Evolutionary conservation across 306 rosid species (phyloP).

Genomic region (Dryas octopetala): DNA sequence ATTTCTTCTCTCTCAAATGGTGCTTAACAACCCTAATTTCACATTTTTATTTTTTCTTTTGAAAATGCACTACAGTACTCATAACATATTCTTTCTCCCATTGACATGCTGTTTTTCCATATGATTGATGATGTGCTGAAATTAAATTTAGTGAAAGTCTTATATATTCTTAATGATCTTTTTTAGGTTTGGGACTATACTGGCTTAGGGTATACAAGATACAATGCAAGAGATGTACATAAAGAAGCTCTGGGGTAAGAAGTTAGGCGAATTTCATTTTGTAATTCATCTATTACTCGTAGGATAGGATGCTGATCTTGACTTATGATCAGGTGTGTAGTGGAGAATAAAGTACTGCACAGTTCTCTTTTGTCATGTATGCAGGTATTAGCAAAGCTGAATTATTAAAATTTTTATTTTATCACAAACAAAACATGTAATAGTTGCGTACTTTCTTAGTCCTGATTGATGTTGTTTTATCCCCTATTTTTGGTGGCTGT

Average conservation of each 20-base stretch:
- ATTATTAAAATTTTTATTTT: not conserved
- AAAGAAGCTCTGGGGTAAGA: slow-evolving; percentile 84
- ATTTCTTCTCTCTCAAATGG: not conserved
- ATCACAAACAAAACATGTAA: not conserved
- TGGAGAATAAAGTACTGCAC: slow-evolving; percentile 86
- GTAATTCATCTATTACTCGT: slow-evolving; percentile 26
- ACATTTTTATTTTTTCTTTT: not conserved
- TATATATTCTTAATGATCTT: slow-evolving; percentile 8
- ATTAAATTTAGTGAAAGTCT: slow-evolving; percentile 9
- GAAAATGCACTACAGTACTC: not conserved
- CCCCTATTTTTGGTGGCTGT: not conserved
- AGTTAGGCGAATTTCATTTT: slow-evolving; percentile 18
- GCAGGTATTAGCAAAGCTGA: slow-evolving; percentile 52
- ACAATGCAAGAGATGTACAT: slow-evolving; percentile 73
- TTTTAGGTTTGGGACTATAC: slow-evolving; percentile 94
- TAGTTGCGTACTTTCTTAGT: not conserved
- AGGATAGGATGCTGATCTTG: slow-evolving; percentile 25
- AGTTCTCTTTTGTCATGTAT: slow-evolving; percentile 70
- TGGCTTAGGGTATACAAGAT: slow-evolving; percentile 83
- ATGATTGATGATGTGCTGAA: not conserved
- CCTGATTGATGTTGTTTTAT: not conserved
- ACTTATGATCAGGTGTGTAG: slow-evolving; percentile 68
- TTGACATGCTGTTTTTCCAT: not conserved
- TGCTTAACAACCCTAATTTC: not conserved
- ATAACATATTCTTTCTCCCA: too few relatives aligned